phyloP scores from a whole-genome alignment of 768 basidiomycete genomes.

The Xerocomellus amylosporus region DNA sequence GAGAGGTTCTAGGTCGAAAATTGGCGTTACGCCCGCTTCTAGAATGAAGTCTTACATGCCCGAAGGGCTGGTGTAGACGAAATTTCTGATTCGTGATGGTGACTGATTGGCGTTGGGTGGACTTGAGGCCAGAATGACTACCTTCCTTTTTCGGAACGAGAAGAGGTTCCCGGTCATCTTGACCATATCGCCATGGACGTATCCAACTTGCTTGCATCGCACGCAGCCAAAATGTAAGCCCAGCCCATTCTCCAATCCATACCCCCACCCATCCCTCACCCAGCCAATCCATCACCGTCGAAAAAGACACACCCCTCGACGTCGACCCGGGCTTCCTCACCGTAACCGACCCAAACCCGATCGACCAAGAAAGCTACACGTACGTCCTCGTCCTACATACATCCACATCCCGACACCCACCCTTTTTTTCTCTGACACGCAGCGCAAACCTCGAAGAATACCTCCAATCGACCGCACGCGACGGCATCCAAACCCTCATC shows the following conservation, averaged over 20 bases:
- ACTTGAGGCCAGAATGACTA: too few relatives aligned
- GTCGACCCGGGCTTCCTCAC: constrained; percentile 81
- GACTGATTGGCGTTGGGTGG: too few relatives aligned
- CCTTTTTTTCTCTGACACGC: neutral
- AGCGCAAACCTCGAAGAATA: constrained; percentile 81
- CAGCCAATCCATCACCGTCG: constrained; percentile 66
- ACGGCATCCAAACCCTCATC: constrained; percentile 80
- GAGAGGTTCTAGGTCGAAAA: too few relatives aligned
- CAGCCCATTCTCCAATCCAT: neutral
- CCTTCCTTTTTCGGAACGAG: constrained; percentile 1
- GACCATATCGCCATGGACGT: constrained; percentile 11
- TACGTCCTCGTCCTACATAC: constrained; percentile 30
- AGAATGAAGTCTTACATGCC: too few relatives aligned
- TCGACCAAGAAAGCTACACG: constrained; percentile 84
- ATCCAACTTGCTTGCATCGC: constrained; percentile 60
- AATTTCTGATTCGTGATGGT: too few relatives aligned
- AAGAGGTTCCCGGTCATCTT: too few relatives aligned
- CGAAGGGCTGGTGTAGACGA: too few relatives aligned
- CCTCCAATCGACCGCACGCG: constrained; percentile 73
- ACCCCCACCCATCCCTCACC: neutral
- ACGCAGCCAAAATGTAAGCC: constrained; percentile 68
- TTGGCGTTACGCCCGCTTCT: too few relatives aligned
- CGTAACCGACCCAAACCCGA: constrained; percentile 83
- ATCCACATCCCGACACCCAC: neutral
- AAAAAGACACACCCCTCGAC: constrained; percentile 77